Conservation (phyloP, 805 yeast species). For the Hanseniaspora valbyensis region DNA sequence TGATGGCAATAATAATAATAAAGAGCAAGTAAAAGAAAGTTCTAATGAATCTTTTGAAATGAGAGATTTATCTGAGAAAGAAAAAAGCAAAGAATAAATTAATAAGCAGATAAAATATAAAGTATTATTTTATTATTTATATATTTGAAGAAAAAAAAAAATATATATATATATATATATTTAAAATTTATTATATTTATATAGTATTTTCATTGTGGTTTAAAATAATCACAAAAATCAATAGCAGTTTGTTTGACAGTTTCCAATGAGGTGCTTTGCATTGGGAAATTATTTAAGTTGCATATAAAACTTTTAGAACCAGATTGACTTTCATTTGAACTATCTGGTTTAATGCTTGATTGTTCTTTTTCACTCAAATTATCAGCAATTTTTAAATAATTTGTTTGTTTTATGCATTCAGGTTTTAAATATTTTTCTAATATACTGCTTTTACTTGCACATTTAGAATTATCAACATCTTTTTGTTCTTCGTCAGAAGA, state of each 20-base stretch:
- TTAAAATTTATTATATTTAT: too few species aligned
- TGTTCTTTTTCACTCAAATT: not conserved
- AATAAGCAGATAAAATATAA: too few species aligned
- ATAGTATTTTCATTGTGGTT: too few species aligned
- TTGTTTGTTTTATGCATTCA: not conserved
- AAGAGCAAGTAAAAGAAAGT: too few species aligned
- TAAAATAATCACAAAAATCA: not conserved
- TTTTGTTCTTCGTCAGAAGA: not conserved
- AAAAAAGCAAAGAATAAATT: not conserved
- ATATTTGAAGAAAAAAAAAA: too few species aligned
- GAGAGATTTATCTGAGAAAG: constrained; percentile 24
- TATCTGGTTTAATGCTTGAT: not conserved
- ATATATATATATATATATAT: too few species aligned
- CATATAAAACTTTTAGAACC: not conserved
- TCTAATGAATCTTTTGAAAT: constrained; percentile 26
- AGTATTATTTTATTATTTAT: too few species aligned
- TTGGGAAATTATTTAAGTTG: too few species aligned
- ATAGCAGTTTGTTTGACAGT: not conserved
- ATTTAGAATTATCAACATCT: not conserved
- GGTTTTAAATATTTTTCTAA: not conserved
- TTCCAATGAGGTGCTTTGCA: not conserved
- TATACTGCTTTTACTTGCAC: not conserved
- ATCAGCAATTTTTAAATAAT: not conserved
- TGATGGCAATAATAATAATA: constrained; percentile 44
- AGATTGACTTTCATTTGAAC: not conserved